Base-by-base conservation (phyloP, 2,329 filamentous ascomycete genomes). In the Sarocladium kiliense region DNA sequence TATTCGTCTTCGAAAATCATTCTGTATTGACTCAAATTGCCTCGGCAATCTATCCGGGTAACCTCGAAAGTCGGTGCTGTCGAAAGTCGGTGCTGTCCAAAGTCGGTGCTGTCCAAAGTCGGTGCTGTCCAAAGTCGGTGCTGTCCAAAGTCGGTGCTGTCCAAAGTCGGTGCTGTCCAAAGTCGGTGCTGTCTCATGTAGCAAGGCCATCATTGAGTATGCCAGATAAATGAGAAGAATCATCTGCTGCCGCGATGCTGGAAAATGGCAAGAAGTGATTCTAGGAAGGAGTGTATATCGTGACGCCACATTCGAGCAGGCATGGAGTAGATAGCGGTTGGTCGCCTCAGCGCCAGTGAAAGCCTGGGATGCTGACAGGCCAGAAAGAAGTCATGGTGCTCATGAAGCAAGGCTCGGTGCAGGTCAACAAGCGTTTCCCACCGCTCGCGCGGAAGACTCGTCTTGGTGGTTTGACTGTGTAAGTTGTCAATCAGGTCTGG, bases 1-100 rank as follows among this genome's bases (percentile, higher is more conserved):
- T 94, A 87, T 26, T 88, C 83, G 39, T 96, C 88, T 66, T 97
- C 92, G 44, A 97, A 91, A 0, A 91, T 91, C 91, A 97, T 97
- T 1, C 79, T 68, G 42, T 95, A 97, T 21, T 92, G 77, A 0
- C 86, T 88, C 0, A 97, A 71, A 64, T 97, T 92, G 0, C 93
- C 93, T 0, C 97, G 73, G 54, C 91, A 97, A 61, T 97, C 93
- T 9, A 96, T 89, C 93, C 93, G 97, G 0, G 89, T 96, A 56
- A 94, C 88, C 54, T 88, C 82, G 60, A 95, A 97, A 0, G 81
- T 78, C 0, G 88, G 85, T 0, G 96, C 89, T 0, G 89, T 96
- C 63, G n/a, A n/a, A n/a, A n/a, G n/a, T n/a, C n/a, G n/a, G n/a
- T n/a, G n/a, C n/a, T n/a, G n/a, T n/a, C n/a, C n/a, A n/a, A n/a